phyloP scores from a whole-genome alignment of 2,329 filamentous ascomycete genomes.

The Monilinia fructicola region DNA sequence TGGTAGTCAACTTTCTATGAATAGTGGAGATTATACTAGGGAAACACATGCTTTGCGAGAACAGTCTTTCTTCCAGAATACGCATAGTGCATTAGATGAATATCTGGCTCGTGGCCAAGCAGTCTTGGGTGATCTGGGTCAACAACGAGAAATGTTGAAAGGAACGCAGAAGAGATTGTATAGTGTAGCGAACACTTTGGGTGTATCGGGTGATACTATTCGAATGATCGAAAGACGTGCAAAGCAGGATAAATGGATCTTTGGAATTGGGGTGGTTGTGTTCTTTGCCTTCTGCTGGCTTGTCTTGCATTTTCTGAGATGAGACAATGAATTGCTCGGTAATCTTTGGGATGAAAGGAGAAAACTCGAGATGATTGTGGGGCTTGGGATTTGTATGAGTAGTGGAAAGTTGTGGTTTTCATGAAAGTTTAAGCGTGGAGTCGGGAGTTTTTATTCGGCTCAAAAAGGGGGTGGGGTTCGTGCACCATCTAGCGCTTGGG shows the following conservation, averaged over 20 bases:
- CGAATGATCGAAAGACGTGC: conserved; percentile 92
- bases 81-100: conserved; percentile 85
- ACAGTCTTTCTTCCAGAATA: conserved; percentile 80
- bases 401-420: neutral
- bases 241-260: conserved; percentile 97
- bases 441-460: conserved; percentile 8
- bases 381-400: neutral
- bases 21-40: conserved; percentile 63
- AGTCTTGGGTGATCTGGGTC: conserved; percentile 81
- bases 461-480: conserved; percentile 4
- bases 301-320: conserved; percentile 81
- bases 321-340: neutral
- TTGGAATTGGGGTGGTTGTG: conserved; percentile 78
- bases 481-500: neutral
- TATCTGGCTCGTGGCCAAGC: conserved; percentile 89
- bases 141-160: conserved; percentile 93
- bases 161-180: conserved; percentile 89
- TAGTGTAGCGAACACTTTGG: conserved; percentile 88
- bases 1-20: conserved; percentile 45
- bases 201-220: conserved; percentile 92
- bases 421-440: neutral
- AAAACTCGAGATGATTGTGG: neutral
- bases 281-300: conserved; percentile 94
- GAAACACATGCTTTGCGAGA: conserved; percentile 85
- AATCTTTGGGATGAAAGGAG: neutral